These are phyloP conservation scores for Phytophthora constricta DNA, from an alignment of 352 stramenopile genomes.

Conservation along the genomic window DNA sequence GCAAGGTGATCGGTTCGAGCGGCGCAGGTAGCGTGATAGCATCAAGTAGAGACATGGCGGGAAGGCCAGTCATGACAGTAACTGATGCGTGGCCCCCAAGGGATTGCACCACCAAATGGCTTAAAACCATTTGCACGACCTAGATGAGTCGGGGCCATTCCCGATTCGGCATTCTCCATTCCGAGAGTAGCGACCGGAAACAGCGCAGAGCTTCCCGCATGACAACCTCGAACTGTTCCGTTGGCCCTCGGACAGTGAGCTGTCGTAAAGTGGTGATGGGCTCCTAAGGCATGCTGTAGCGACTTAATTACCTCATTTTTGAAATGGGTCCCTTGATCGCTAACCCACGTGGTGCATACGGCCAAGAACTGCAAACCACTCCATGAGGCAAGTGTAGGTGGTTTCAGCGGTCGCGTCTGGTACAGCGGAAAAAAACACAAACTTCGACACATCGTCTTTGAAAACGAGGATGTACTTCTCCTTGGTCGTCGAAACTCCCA, in stretches of 20 bases:
- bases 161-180: neutral
- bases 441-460: slow-evolving; percentile 6
- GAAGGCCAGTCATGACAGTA: neutral
- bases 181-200: neutral
- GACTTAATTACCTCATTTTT: slow-evolving; percentile 8
- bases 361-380: slow-evolving; percentile 2
- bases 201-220: slow-evolving; percentile 1
- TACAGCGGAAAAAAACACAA: neutral
- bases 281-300: slow-evolving; percentile 1
- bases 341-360: neutral
- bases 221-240: neutral
- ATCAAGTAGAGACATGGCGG: neutral
- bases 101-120: neutral
- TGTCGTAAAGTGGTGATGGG: slow-evolving; percentile 5
- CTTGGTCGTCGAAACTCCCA: neutral
- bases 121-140: neutral
- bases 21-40: neutral
- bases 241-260: neutral
- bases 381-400: neutral
- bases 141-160: slow-evolving; percentile 3
- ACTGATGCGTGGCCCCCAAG: neutral
- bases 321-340: slow-evolving; percentile 8
- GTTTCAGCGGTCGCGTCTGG: neutral
- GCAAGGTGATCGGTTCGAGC: neutral
- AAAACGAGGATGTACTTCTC: slow-evolving; percentile 2